Evolutionary conservation across 2,329 filamentous ascomycete genomes (phyloP).

Genomic region (Dothistroma pini): DNA sequence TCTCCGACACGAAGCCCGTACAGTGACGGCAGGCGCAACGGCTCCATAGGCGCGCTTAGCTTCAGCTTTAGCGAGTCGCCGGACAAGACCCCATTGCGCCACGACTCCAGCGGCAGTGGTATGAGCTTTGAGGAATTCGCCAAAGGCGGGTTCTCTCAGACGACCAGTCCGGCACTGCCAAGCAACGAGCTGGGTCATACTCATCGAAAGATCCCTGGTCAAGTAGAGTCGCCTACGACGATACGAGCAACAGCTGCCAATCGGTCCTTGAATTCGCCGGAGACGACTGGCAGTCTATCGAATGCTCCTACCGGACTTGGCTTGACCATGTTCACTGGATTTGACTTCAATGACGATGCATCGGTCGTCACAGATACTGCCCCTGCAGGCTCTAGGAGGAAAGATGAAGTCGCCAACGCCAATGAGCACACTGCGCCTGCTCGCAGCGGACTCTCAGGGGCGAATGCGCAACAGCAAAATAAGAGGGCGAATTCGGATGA

Average conservation of each 20-base stretch:
- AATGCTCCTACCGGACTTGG: slow-evolving; percentile 14
- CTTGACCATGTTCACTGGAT: slow-evolving; percentile 16
- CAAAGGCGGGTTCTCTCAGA: slow-evolving; percentile 7
- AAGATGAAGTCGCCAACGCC: not conserved
- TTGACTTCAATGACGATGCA: slow-evolving; percentile 14
- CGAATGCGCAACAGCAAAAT: too few species aligned
- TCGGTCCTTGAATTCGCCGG: not conserved
- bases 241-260: not conserved
- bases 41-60: slow-evolving; percentile 1
- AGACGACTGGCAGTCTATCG: slow-evolving; percentile 5
- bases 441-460: not conserved
- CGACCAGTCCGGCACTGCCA: not conserved
- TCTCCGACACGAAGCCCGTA: not conserved
- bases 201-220: not conserved
- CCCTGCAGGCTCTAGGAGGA: not conserved
- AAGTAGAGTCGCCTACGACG: not conserved
- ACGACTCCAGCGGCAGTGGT: slow-evolving; percentile 4
- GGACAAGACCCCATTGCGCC: not conserved
- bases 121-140: slow-evolving; percentile 18
- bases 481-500: not conserved
- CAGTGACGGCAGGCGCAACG: slow-evolving; percentile 9
- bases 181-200: not conserved
- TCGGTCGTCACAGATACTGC: not conserved
- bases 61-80: not conserved
- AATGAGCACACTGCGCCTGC: not conserved